Evolutionary conservation across 2,329 filamentous ascomycete species (phyloP).

Genomic region (Sporothrix euskadiensis): DNA sequence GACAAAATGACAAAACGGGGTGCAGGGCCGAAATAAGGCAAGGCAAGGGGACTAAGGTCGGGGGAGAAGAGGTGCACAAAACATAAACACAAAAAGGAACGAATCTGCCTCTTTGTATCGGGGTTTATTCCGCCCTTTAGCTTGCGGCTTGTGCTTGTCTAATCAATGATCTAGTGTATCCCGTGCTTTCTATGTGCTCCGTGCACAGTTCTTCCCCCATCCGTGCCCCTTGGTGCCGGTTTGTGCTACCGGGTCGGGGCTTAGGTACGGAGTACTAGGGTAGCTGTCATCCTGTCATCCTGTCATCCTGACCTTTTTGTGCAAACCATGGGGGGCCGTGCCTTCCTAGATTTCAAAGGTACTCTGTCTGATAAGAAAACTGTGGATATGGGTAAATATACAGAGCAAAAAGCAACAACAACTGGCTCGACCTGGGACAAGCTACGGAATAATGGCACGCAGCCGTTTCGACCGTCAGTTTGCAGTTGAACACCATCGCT

Average conservation of each 20-base stretch:
- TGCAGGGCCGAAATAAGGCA: background rate
- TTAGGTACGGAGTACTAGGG: background rate
- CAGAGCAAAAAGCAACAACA: background rate
- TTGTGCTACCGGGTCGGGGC: background rate
- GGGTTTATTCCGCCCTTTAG: background rate
- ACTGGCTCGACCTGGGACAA: background rate
- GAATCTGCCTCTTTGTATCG: background rate
- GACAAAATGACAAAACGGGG: background rate
- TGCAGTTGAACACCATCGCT: background rate
- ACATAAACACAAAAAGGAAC: background rate
- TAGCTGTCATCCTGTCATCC: background rate
- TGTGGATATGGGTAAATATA: too few relatives aligned
- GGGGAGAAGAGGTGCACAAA: background rate
- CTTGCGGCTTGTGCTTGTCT: background rate
- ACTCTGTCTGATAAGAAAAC: background rate
- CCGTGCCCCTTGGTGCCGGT: slow-evolving; percentile 15
- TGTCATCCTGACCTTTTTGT: background rate
- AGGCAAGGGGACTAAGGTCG: background rate
- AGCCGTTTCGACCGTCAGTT: background rate
- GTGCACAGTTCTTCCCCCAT: slow-evolving; percentile 9
- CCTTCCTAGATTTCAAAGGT: background rate
- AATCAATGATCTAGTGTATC: background rate
- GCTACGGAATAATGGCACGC: background rate
- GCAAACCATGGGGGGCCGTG: background rate
- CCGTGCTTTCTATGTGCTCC: background rate